Evolutionary conservation across 2,329 filamentous ascomycete genomes (phyloP).

Genomic region (Colletotrichum cuscutae): DNA sequence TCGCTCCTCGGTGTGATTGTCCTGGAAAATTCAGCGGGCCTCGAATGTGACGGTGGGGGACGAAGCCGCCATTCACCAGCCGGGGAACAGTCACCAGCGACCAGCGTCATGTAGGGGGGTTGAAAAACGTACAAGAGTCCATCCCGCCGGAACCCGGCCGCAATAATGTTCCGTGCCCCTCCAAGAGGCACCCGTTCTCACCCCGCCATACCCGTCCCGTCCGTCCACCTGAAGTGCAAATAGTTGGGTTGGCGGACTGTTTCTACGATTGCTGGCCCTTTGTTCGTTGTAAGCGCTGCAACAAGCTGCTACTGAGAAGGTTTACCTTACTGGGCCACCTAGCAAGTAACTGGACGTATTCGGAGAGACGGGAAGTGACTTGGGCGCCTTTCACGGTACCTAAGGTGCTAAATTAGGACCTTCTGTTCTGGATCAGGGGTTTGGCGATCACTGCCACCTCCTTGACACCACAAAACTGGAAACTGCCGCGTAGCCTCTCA

Average conservation of each 20-base stretch:
- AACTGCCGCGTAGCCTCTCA: slow-evolving; percentile 1
- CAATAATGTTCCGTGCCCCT: slow-evolving; percentile 26
- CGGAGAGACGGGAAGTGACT: too few relatives aligned
- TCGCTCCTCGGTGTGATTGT: slow-evolving; percentile 8
- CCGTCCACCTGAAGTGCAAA: not conserved
- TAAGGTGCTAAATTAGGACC: too few relatives aligned
- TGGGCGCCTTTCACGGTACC: too few relatives aligned
- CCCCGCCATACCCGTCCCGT: slow-evolving; percentile 5
- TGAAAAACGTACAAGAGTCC: not conserved
- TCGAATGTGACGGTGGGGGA: slow-evolving; percentile 30
- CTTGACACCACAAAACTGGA: slow-evolving; percentile 16
- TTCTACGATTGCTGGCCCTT: not conserved
- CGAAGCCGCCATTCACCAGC: not conserved
- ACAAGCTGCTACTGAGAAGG: not conserved
- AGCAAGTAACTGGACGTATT: too few relatives aligned
- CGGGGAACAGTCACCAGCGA: not conserved
- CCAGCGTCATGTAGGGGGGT: not conserved
- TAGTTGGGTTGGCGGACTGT: not conserved
- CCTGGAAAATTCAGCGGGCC: slow-evolving; percentile 32
- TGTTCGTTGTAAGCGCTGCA: not conserved
- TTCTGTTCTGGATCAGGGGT: slow-evolving; percentile 4
- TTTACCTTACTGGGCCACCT: too few relatives aligned
- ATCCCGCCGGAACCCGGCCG: slow-evolving; percentile 1
- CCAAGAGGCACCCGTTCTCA: not conserved
- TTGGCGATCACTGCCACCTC: slow-evolving; percentile 40